Evolutionary conservation across 306 rosid species (phyloP).

Genomic region (Quercus suber): DNA sequence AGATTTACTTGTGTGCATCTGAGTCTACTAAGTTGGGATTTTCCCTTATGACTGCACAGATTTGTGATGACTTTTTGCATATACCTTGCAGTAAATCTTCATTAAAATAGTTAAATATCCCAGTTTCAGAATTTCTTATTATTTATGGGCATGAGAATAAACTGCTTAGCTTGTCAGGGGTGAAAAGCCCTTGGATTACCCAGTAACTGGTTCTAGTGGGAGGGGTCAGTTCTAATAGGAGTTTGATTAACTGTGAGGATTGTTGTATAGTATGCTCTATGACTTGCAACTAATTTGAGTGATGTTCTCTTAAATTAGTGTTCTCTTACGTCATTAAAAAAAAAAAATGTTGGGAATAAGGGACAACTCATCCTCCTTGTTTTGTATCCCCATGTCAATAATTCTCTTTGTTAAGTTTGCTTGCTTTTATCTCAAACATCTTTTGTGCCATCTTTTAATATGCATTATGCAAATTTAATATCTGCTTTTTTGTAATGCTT

Average conservation of each 20-base stretch:
- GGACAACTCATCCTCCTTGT: not conserved
- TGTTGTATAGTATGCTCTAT: too few relatives aligned
- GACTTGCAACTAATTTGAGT: too few relatives aligned
- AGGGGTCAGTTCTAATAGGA: too few relatives aligned
- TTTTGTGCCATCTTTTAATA: not conserved
- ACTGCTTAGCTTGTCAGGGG: too few relatives aligned
- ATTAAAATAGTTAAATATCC: not conserved
- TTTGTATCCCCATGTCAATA: not conserved
- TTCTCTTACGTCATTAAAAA: too few relatives aligned
- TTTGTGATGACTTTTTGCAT: not conserved
- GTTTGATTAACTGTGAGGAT: too few relatives aligned
- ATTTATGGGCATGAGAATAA: too few relatives aligned
- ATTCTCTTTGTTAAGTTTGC: not conserved
- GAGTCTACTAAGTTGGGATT: not conserved
- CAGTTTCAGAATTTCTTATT: not conserved
- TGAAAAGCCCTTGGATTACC: too few relatives aligned
- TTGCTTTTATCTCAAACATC: not conserved
- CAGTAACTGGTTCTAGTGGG: too few relatives aligned
- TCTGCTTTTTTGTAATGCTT: slow-evolving; percentile 18
- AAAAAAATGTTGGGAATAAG: not conserved
- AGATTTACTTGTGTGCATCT: not conserved
- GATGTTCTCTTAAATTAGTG: too few relatives aligned
- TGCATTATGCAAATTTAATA: slow-evolving; percentile 2
- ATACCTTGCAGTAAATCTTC: not conserved
- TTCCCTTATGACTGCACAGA: not conserved